Evolutionary conservation across 176 grass and related monocot genomes (phyloP).

Genomic region (Raddia distichophylla): DNA sequence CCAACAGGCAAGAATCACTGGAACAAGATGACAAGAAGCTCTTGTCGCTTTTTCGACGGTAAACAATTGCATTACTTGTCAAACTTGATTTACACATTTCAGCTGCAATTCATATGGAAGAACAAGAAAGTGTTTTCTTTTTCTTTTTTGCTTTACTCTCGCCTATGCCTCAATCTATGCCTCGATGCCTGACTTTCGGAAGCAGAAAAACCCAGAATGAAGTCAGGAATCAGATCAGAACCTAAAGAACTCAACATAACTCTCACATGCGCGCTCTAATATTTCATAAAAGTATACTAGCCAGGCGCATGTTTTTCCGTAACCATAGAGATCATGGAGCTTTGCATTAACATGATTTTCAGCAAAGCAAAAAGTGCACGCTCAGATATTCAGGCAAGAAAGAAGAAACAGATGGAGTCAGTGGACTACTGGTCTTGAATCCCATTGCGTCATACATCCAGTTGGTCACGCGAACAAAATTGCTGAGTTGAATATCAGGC

Average conservation of each 20-base stretch:
- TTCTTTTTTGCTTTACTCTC: background rate
- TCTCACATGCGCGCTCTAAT: background rate
- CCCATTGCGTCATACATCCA: background rate
- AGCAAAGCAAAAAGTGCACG: background rate
- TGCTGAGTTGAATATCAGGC: background rate
- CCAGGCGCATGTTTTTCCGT: background rate
- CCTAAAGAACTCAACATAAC: background rate
- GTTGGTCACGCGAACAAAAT: constrained; percentile 2
- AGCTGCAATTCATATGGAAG: background rate
- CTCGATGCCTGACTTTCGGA: background rate
- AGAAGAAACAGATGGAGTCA: background rate
- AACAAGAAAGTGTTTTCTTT: background rate
- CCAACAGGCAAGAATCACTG: background rate
- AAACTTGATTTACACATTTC: background rate
- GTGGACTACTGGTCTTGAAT: background rate
- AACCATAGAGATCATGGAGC: background rate
- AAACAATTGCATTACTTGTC: background rate
- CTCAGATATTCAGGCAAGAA: background rate
- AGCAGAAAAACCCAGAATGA: background rate
- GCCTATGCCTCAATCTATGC: background rate
- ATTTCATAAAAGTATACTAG: background rate
- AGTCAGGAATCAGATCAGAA: background rate
- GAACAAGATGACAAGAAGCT: background rate
- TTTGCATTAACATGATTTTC: background rate
- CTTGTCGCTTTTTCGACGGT: background rate